A percentile compares a stretch with the other conserved stretches of the same genome.
Evolutionary conservation across 257 asterid genomes (phyloP).

Genomic region (Solanum acaule): DNA sequence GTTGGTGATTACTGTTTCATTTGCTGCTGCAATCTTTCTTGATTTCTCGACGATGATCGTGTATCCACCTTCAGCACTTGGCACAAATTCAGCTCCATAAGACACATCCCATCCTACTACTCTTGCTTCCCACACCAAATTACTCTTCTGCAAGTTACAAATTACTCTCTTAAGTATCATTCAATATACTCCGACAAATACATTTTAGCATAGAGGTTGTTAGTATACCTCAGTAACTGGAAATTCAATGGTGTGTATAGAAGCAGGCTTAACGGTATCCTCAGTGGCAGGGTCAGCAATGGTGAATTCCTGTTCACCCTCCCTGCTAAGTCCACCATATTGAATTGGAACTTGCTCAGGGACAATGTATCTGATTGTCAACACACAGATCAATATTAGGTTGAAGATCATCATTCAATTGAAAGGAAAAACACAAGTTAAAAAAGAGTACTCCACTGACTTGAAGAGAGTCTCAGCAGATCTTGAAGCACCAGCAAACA

Average conservation of each 20-base stretch:
- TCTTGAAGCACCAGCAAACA: constrained; percentile 62
- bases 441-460: constrained; percentile 18
- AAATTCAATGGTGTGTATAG: constrained; percentile 48
- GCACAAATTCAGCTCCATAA: constrained; percentile 61
- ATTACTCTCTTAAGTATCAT: not conserved
- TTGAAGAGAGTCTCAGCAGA: constrained; percentile 66
- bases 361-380: constrained; percentile 40
- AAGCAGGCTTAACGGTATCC: constrained; percentile 43
- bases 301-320: constrained; percentile 40
- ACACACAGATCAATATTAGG: not conserved
- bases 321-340: constrained; percentile 64
- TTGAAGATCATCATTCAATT: not conserved
- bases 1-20: constrained; percentile 40
- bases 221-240: constrained; percentile 41
- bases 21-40: constrained; percentile 41
- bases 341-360: constrained; percentile 62
- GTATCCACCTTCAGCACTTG: constrained; percentile 54
- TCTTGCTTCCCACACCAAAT: constrained; percentile 58
- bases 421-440: not conserved
- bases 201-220: not conserved
- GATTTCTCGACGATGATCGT: constrained; percentile 55
- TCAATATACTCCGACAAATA: not conserved
- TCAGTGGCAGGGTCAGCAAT: constrained; percentile 36
- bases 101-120: constrained; percentile 55
- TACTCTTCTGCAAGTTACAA: constrained; percentile 27